Base-by-base conservation (phyloP, 495 filamentous ascomycete species). In the Talaromyces liani region DNA sequence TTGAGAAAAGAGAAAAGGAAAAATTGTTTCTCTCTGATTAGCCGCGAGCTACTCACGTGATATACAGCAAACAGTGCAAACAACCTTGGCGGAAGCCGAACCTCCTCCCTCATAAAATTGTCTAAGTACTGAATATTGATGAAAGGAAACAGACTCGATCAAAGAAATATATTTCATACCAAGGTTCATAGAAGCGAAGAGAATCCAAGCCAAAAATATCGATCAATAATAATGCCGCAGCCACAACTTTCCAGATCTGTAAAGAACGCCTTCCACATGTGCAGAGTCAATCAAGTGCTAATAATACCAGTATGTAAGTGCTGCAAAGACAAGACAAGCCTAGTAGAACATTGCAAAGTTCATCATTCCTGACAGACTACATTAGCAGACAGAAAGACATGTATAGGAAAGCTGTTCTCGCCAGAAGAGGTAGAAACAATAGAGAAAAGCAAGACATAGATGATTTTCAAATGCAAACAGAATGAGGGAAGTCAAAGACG, bases 21-120 rank as follows among this genome's bases (percentile, higher is more conserved):
- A 72, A 78, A 73, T 75, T 78, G 77, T 73, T 76, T 78, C 75
- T 76, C 71, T 55, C 64, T 58, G 59, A 45, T 56, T 58, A 45
- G 41, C 61, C 58, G 20, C 34, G 66, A 71, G 64, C 9, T 25
- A 14, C 49, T 73, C 73, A 75, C 73, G 69, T 75, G 73, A 69
- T 12, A 45, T 27, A 41, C 0, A 62, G 34, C 53, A 49, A 65
- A 60, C 31, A 63, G 63, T 51, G 27, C 53, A 59, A 61, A 58
- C 20, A 47, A 60, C 58, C 45, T 49, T 49, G 45, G 45, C 45
- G 41, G 16, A 47, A 47, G 16, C 6, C 7, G 41, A 27, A 27
- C 34, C 12, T 0, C 10, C 1, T 16, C 9, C 3, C 12, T 3
- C 16, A 41, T 41, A 16, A 41, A 16, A 41, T 41, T 41, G 36